These are phyloP conservation scores for Trichoderma sp. DNA, from an alignment of 2,329 filamentous ascomycete species.

Conservation along the genomic window DNA sequence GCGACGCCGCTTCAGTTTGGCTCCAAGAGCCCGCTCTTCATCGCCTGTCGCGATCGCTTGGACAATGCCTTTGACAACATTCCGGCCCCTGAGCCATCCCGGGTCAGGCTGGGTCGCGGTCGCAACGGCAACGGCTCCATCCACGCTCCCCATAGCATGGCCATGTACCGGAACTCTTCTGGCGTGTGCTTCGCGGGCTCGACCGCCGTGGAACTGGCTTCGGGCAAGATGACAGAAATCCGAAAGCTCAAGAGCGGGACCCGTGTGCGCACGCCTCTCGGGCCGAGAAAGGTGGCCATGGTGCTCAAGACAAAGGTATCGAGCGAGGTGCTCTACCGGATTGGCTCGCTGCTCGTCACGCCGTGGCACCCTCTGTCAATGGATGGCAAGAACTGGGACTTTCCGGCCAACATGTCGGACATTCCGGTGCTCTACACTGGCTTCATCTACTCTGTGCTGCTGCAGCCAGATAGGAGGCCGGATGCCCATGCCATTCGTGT, in stretches of 20 bases:
- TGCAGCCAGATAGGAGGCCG: constrained; percentile 43
- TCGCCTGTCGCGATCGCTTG: constrained; percentile 46
- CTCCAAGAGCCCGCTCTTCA: constrained; percentile 49
- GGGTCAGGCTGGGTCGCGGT: background rate
- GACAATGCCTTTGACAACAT: constrained; percentile 48
- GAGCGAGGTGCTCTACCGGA: constrained; percentile 41
- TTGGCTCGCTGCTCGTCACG: constrained; percentile 51
- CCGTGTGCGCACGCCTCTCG: constrained; percentile 48
- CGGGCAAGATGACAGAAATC: constrained; percentile 40
- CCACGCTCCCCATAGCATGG: constrained; percentile 35
- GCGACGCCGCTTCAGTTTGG: constrained; percentile 55
- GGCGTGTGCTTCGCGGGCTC: constrained; percentile 54
- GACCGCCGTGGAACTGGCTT: constrained; percentile 45
- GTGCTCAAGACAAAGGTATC: constrained; percentile 50
- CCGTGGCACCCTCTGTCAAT: constrained; percentile 56
- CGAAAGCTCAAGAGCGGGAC: constrained; percentile 44
- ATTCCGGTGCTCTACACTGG: constrained; percentile 45
- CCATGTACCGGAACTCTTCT: constrained; percentile 39
- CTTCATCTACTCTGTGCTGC: constrained; percentile 54
- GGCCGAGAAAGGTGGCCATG: constrained; percentile 46
- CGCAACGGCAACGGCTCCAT: too few relatives aligned
- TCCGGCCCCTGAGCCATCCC: constrained; percentile 42
- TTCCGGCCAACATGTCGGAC: constrained; percentile 41
- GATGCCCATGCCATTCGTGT: constrained; percentile 51
- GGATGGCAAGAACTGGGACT: constrained; percentile 42